Percentiles rank a stretch among this genome's conserved stretches.
phyloP scores from a whole-genome alignment of 805 yeast genomes.

The Candida dajiaensis region DNA sequence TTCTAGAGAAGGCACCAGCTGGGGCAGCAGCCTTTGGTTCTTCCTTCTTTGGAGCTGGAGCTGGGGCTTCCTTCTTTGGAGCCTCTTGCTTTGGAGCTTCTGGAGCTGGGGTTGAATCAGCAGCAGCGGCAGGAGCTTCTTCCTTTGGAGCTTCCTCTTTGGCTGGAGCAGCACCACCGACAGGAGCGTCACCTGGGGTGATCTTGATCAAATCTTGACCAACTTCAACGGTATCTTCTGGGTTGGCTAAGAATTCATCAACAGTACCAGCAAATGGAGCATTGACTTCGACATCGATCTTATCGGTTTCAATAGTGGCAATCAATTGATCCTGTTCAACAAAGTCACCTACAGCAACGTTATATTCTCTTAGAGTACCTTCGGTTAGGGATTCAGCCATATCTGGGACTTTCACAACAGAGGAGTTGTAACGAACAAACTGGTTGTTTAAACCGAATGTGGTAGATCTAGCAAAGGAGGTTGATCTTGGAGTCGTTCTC shows the following conservation, averaged over 20 bases:
- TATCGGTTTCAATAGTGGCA: constrained; percentile 97
- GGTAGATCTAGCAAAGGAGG: neutral
- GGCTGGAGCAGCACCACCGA: constrained; percentile 38
- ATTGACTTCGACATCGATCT: constrained; percentile 95
- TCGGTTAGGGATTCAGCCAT: constrained; percentile 99
- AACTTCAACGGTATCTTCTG: constrained; percentile 92
- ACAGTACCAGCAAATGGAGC: constrained; percentile 90
- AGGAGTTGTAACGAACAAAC: constrained; percentile 30
- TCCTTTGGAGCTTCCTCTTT: constrained; percentile 21
- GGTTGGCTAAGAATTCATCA: constrained; percentile 71
- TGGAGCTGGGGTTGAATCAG: constrained; percentile 26
- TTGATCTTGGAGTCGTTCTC: neutral
- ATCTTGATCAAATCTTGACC: constrained; percentile 89
- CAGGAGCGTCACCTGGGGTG: constrained; percentile 72
- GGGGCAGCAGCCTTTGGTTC: constrained; percentile 30
- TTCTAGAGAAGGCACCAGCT: constrained; percentile 61
- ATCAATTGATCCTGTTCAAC: constrained; percentile 83
- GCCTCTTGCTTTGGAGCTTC: constrained; percentile 21
- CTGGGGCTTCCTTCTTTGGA: constrained; percentile 12
- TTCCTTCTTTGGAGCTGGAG: constrained; percentile 20
- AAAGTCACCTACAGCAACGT: constrained; percentile 79
- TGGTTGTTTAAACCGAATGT: neutral
- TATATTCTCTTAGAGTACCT: constrained; percentile 76
- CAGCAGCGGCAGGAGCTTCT: constrained; percentile 10
- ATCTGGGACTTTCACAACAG: constrained; percentile 83